Conservation (phyloP, 1,139 yeast genomes). For the Yamadazyma triangularis region DNA sequence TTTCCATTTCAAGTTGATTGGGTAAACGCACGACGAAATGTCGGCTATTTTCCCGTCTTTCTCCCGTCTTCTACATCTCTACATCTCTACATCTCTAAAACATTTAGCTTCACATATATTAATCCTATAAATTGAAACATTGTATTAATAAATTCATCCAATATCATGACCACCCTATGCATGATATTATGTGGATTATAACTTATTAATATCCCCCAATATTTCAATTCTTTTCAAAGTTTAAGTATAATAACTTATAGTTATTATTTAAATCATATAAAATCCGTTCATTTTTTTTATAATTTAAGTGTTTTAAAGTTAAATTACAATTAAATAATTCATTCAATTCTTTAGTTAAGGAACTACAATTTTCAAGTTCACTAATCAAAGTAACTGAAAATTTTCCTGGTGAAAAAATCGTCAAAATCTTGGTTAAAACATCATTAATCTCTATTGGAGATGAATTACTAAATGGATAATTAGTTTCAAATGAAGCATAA, state of each 20-base stretch:
- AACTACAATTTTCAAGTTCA: constrained; percentile 17
- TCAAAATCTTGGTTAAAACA: constrained; percentile 55
- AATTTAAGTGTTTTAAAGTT: constrained; percentile 42
- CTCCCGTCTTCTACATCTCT: too few species aligned
- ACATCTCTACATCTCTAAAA: too few species aligned
- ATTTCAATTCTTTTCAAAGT: constrained; percentile 26
- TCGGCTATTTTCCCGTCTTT: too few species aligned
- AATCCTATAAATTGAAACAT: not conserved
- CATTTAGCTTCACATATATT: too few species aligned
- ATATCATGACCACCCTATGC: constrained; percentile 15
- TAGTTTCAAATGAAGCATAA: constrained; percentile 93
- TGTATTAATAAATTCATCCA: constrained; percentile 2
- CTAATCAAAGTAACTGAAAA: constrained; percentile 71
- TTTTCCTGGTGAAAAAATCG: constrained; percentile 68
- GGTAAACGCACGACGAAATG: too few species aligned
- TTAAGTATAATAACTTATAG: constrained; percentile 45
- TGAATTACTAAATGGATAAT: constrained; percentile 50
- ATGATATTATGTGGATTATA: constrained; percentile 7
- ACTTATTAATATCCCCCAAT: constrained; percentile 15
- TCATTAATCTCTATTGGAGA: constrained; percentile 42
- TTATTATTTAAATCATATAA: constrained; percentile 60
- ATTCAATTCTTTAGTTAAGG: constrained; percentile 6
- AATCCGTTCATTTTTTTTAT: constrained; percentile 62
- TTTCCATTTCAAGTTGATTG: too few species aligned
- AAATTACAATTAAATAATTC: constrained; percentile 30